Conservation (phyloP, 768 basidiomycete species). For the Lactifluus echinatus region DNA sequence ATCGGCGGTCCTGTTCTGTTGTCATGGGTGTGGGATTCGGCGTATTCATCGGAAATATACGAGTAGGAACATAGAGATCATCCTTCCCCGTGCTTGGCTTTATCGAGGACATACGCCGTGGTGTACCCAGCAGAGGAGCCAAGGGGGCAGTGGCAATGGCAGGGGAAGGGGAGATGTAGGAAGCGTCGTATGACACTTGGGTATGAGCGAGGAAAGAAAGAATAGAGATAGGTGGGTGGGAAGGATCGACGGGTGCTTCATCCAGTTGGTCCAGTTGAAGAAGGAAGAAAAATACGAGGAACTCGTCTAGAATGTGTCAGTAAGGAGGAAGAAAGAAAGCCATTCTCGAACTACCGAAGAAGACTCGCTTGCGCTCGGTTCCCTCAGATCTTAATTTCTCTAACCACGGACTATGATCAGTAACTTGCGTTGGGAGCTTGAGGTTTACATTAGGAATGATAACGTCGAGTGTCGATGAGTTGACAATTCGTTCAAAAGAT, state of each 20-base stretch:
- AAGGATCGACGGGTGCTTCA: conserved; percentile 25
- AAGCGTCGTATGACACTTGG: conserved; percentile 74
- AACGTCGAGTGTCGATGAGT: conserved; percentile 49
- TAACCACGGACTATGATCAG: conserved; percentile 48
- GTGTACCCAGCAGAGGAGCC: conserved; percentile 29
- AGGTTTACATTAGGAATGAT: conserved; percentile 56
- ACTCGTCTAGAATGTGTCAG: conserved; percentile 28
- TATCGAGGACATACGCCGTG: conserved; percentile 46
- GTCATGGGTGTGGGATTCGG: conserved; percentile 78
- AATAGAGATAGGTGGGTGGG: conserved; percentile 32
- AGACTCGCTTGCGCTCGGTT: conserved; percentile 54
- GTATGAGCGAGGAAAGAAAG: conserved; percentile 57
- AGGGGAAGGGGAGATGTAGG: conserved; percentile 55
- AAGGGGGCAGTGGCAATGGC: conserved; percentile 23
- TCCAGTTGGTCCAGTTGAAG: conserved; percentile 28
- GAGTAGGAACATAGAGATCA: conserved; percentile 32
- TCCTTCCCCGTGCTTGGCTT: conserved; percentile 20
- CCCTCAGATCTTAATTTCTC: conserved; percentile 32
- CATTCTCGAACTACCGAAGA: conserved; percentile 50
- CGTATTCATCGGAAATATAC: conserved; percentile 73
- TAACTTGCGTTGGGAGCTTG: conserved; percentile 42
- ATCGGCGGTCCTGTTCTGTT: conserved; percentile 63
- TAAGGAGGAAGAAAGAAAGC: conserved; percentile 12
- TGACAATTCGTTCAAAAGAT: conserved; percentile 57
- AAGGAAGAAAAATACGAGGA: conserved; percentile 21